These are phyloP conservation scores for Paraconiothyrium brasiliense DNA, from an alignment of 2,329 filamentous ascomycete species.

Conservation along the genomic window DNA sequence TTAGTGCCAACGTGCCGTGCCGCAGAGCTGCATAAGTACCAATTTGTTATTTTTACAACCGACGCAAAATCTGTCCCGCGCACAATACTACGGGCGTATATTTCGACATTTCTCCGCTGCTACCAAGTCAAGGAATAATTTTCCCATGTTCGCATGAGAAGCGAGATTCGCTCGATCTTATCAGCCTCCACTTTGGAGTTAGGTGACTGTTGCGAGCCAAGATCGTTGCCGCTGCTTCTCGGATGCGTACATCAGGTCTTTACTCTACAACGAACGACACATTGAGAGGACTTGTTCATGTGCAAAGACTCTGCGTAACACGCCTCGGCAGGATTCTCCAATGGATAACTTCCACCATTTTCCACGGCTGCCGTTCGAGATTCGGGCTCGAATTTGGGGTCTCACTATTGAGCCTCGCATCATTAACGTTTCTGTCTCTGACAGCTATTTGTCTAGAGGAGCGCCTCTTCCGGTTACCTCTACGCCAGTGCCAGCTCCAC, in stretches of 20 bases:
- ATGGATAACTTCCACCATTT: background rate
- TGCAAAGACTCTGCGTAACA: background rate
- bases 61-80: too few relatives aligned
- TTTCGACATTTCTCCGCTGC: too few relatives aligned
- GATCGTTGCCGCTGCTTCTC: too few relatives aligned
- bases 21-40: background rate
- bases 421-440: background rate
- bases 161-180: too few relatives aligned
- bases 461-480: background rate
- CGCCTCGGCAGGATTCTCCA: background rate
- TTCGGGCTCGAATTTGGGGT: background rate
- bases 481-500: constrained; percentile 2
- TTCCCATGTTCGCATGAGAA: too few relatives aligned
- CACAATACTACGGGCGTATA: too few relatives aligned
- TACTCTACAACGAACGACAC: too few relatives aligned
- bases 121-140: too few relatives aligned
- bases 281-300: background rate
- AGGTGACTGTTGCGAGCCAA: too few relatives aligned
- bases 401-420: constrained; percentile 1
- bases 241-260: too few relatives aligned
- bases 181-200: too few relatives aligned
- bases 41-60: background rate
- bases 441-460: background rate
- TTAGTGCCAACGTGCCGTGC: background rate
- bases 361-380: background rate